Evolutionary conservation across 441 rosid species (phyloP), one percentile per base, ranked within the genome.

Genomic region (Erysimum cheiri): DNA sequence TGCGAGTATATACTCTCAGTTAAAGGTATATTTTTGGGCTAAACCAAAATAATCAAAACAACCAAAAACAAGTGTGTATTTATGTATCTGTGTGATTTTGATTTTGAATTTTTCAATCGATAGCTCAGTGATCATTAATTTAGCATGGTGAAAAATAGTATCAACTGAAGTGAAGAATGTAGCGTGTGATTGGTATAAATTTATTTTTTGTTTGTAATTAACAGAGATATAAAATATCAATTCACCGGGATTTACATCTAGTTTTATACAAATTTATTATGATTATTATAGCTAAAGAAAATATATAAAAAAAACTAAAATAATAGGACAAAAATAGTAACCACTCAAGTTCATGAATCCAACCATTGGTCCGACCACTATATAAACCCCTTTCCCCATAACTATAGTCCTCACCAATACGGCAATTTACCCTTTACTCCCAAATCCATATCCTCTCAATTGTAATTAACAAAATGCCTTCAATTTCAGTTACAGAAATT

Each of bases 301-400:
- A 26, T 36, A 22, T 0, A 33, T 17, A 2, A 17, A 28, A 3
- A 12, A 6, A 14, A 44, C 5, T 1, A 9, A 26, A 65, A 67
- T 2, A 49, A 55, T 0, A 28, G 8, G 52, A 61, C 44, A 54
- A 74, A 14, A 68, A 69, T 13, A 62, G 74, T 74, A 69, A 69
- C 80, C 41, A 53, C 22, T 22, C 66, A 77, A 72, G 80, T 81
- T 83, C 96, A 82, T 83, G 92, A 80, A 85, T 73, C 88, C 72
- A 71, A 76, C 60, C 19, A 49, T 64, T 2, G 53, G 2, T 67
- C 26, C 63, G 35, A 19, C 59, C 47, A 53, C 85, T 82, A 84
- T 88, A 84, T 83, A 88, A 77, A 78, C 44, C 71, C 71, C 40
- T 3, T 11, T 11, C 63, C 55, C 69, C 14, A 48, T 39, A 17